These are phyloP conservation scores for Rostrohypoxylon terebratum DNA, from an alignment of 495 filamentous ascomycete species.

Conservation along the genomic window DNA sequence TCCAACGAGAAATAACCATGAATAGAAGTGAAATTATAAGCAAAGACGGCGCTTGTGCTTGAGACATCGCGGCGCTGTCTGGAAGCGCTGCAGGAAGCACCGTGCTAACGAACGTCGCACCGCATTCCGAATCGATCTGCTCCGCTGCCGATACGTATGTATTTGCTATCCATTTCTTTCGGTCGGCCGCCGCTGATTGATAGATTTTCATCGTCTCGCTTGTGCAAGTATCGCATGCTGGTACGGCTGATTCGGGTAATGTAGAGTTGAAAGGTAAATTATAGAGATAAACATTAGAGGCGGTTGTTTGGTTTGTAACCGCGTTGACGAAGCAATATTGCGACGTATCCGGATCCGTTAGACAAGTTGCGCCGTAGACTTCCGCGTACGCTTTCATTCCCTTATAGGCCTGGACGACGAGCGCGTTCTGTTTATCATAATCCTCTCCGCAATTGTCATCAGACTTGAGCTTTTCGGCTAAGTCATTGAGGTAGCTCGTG, in stretches of 20 bases:
- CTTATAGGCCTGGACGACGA: constrained; percentile 78
- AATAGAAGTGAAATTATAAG: constrained; percentile 39
- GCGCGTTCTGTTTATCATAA: constrained; percentile 70
- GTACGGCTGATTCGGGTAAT: constrained; percentile 70
- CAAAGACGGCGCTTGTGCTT: constrained; percentile 36
- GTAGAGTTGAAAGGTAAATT: constrained; percentile 81
- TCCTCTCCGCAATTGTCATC: constrained; percentile 76
- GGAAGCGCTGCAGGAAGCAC: constrained; percentile 62
- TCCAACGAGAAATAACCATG: constrained; percentile 26
- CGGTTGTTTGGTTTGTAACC: constrained; percentile 75
- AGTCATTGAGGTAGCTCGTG: constrained; percentile 64
- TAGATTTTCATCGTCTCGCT: constrained; percentile 78
- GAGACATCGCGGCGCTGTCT: constrained; percentile 24
- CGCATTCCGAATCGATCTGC: constrained; percentile 74
- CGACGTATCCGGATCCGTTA: constrained; percentile 66
- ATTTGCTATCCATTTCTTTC: constrained; percentile 65
- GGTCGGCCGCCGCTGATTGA: constrained; percentile 68
- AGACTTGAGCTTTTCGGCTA: constrained; percentile 69
- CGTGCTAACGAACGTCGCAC: constrained; percentile 69
- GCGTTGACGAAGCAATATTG: constrained; percentile 86
- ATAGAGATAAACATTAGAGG: constrained; percentile 80
- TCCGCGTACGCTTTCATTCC: constrained; percentile 78
- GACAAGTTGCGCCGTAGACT: constrained; percentile 82
- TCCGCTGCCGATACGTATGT: constrained; percentile 73
- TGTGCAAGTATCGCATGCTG: constrained; percentile 77